Conservation (phyloP, 2,329 filamentous ascomycete species). For the Sclerotinia glacialis region DNA sequence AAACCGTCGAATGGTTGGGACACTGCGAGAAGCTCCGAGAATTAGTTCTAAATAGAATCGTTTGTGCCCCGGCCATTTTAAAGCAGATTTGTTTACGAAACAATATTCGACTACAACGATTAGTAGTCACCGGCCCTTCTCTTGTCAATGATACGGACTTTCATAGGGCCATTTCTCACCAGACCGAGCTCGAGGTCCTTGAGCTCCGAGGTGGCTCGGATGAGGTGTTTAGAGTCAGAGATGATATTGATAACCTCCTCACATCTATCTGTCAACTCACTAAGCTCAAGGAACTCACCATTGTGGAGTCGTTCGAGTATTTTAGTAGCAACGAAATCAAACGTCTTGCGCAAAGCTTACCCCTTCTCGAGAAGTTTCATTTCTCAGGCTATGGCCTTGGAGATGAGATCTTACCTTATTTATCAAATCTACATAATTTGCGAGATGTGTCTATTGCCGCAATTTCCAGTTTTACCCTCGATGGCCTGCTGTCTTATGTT, state of each 20-base stretch:
- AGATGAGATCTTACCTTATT: slow-evolving; percentile 46
- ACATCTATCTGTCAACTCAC: slow-evolving; percentile 51
- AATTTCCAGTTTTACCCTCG: slow-evolving; percentile 52
- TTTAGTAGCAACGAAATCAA: slow-evolving; percentile 51
- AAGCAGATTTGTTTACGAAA: slow-evolving; percentile 48
- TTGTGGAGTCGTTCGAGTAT: slow-evolving; percentile 51
- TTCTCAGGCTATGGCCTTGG: slow-evolving; percentile 54
- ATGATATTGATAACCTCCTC: slow-evolving; percentile 49
- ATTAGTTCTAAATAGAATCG: slow-evolving; percentile 51
- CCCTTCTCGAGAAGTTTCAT: slow-evolving; percentile 52
- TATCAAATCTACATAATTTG: slow-evolving; percentile 49
- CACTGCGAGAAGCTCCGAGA: slow-evolving; percentile 51
- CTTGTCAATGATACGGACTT: slow-evolving; percentile 51
- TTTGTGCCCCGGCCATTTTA: slow-evolving; percentile 52
- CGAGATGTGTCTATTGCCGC: slow-evolving; percentile 53
- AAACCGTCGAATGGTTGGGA: slow-evolving; percentile 53
- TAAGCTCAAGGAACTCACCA: slow-evolving; percentile 52
- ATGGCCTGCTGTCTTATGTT: slow-evolving; percentile 49
- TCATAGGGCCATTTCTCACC: slow-evolving; percentile 51
- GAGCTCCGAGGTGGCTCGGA: slow-evolving; percentile 49
- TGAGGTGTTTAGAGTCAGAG: slow-evolving; percentile 42
- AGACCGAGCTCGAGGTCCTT: slow-evolving; percentile 48
- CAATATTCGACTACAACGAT: slow-evolving; percentile 46
- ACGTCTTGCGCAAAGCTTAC: slow-evolving; percentile 44
- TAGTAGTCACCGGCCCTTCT: slow-evolving; percentile 50